Evolutionary conservation across 1,139 yeast genomes (phyloP).

Genomic region (Geotrichum histeridarum): DNA sequence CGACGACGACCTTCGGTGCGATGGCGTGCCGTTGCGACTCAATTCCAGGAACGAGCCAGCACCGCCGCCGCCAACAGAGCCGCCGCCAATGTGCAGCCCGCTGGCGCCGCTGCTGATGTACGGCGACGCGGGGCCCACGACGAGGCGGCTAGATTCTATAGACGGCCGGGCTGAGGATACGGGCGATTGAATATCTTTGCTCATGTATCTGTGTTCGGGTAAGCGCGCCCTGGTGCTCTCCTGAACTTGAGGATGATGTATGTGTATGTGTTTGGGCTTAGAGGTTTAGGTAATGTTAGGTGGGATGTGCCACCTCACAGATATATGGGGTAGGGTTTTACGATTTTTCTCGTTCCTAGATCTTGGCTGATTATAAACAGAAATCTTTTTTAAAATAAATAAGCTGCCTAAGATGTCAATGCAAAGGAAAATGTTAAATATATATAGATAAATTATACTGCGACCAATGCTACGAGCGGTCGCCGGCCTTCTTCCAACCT

Average conservation of each 20-base stretch:
- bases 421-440: neutral
- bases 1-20: conserved; percentile 10
- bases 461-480: conserved; percentile 1
- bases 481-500: conserved; percentile 10
- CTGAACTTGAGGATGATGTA: neutral
- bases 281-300: neutral
- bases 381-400: no score
- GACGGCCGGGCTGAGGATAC: conserved; percentile 12
- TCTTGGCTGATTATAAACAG: no score
- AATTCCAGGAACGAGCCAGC: conserved; percentile 7
- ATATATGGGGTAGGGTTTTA: neutral
- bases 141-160: conserved; percentile 4
- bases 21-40: conserved; percentile 5
- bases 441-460: conserved; percentile 3
- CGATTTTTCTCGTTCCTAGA: neutral
- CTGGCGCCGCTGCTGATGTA: neutral
- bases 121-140: conserved; percentile 4
- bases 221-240: neutral
- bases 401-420: neutral
- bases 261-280: neutral
- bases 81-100: neutral
- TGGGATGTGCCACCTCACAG: conserved; percentile 1
- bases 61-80: neutral
- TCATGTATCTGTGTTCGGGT: neutral
- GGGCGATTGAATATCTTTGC: conserved; percentile 7